Conservation (phyloP, 2,329 filamentous ascomycete genomes). For the Xylaria sp. region DNA sequence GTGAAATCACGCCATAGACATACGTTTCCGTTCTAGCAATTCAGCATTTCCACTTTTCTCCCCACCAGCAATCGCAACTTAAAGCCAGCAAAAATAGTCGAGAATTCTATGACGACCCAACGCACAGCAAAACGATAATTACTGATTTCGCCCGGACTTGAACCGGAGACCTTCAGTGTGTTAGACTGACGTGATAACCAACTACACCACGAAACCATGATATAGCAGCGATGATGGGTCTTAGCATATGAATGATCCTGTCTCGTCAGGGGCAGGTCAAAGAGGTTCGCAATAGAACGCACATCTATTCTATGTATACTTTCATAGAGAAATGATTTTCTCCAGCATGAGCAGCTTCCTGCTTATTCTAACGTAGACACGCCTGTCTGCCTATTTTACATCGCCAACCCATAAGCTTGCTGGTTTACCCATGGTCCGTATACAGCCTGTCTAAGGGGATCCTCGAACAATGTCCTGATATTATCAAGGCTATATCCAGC, state of each 20-base stretch:
- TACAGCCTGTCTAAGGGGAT: background rate
- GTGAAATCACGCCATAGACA: slow-evolving; percentile 38
- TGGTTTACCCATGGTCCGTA: slow-evolving; percentile 4
- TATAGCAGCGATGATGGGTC: no score
- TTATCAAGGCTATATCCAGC: slow-evolving; percentile 1
- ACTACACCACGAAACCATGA: slow-evolving; percentile 53
- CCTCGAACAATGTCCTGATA: background rate
- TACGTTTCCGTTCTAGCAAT: background rate
- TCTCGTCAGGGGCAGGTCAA: no score
- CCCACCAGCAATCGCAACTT: background rate
- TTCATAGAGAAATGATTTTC: no score
- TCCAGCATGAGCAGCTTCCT: background rate
- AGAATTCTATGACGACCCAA: no score
- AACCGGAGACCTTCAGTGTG: slow-evolving; percentile 54
- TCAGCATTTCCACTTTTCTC: slow-evolving; percentile 6
- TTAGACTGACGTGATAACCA: slow-evolving; percentile 63
- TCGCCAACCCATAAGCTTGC: background rate
- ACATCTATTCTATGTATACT: no score
- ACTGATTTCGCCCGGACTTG: slow-evolving; percentile 49
- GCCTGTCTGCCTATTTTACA: background rate
- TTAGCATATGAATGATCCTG: no score
- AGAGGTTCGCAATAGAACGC: no score
- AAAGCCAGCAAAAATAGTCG: background rate
- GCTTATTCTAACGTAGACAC: background rate
- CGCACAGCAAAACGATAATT: no score